Base-by-base conservation (phyloP, 257 asterid genomes). In the Primulina eburnea region DNA sequence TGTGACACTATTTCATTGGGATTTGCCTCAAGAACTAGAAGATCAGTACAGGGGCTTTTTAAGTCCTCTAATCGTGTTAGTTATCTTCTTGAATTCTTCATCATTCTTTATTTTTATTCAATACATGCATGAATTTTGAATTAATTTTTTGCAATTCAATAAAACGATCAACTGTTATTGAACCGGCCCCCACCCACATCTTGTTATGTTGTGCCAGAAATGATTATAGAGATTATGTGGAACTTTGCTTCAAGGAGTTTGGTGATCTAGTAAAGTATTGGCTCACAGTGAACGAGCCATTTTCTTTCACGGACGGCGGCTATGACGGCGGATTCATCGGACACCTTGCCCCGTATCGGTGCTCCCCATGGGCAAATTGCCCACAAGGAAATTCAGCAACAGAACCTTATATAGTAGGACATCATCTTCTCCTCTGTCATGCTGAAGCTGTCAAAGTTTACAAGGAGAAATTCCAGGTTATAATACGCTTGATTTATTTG, bases 1-100 rank as follows among this genome's bases (percentile, higher is more conserved):
- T 9, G 95, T 83, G 65, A 84, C 94, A 35, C 57, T 90, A 20
- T 84, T 75, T 55, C 97, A 90, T 34, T 88, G 92, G 94, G 96
- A 90, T 82, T 68, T 82, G 26, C 96, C 97, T 6, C 94, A 90
- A 81, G 89, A 85, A 28, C 73, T 88, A 35, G 88, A 90, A 52
- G 92, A 85, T 65, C 88, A 88, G 28, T 91, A 91, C 52, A 76
- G 38, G 61, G 94, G 97, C 57, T 92, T 89, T 53, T 73, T 82
- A n/a, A 89, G 85, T 28, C 82, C 72, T 53, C 70, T 10, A 20
- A 75, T 90, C 38, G 69, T 87, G 97, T 90, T 71, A 86, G 95
- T 62, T 2, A 33, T 32, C 38, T 11, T 68, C 53, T 9, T 29
- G 34, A 61, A n/a, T 20, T 16, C 47, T 37, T 8, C 11, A 4